phyloP scores from a whole-genome alignment of 208 protist species.

The Acanthamoeba lenticulata region DNA sequence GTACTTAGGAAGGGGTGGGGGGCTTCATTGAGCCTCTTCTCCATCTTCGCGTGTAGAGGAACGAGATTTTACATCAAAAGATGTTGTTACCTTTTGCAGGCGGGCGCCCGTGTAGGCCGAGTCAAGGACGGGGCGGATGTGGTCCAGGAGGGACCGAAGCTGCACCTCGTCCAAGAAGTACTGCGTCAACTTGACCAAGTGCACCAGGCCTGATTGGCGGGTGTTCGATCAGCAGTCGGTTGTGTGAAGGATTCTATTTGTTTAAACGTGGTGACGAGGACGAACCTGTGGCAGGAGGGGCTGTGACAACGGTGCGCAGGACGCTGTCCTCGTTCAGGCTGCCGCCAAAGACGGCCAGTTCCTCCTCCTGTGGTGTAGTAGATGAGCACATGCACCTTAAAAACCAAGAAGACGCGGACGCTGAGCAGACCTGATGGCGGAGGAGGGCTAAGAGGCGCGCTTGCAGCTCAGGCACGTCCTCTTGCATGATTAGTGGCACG shows the following conservation, averaged over 20 bases:
- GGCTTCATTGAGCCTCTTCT: neutral
- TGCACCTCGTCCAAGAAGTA: conserved; percentile 46
- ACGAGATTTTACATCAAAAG: neutral
- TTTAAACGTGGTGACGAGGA: neutral
- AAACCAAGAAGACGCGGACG: neutral
- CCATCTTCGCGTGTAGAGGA: no score
- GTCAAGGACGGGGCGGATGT: neutral
- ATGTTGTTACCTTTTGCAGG: neutral
- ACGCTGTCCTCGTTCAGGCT: neutral
- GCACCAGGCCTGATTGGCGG: conserved; percentile 9
- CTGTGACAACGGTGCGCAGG: conserved; percentile 14
- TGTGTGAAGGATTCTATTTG: neutral
- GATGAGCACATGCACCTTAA: neutral
- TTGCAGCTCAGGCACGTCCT: conserved; percentile 12
- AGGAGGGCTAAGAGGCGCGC: neutral
- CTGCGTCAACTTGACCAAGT: conserved; percentile 11
- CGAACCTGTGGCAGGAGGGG: neutral
- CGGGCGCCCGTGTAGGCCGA: neutral
- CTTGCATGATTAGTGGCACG: neutral
- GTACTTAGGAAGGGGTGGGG: neutral
- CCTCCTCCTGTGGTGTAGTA: neutral
- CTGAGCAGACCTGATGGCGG: neutral
- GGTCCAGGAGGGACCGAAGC: neutral
- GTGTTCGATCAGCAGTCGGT: no score
- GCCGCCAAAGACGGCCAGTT: neutral